phyloP scores from a whole-genome alignment of 345 rosid genomes.

The rapeseed (Brassica napus) region Da-Ae NC_063444.1:49903001-49903500 shows the following conservation, averaged over 20 bases:
- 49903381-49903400: background rate
- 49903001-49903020: too few species aligned
- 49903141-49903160: constrained; percentile 49
- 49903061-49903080: too few species aligned
- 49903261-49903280: background rate
- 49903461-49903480: constrained; percentile 69
- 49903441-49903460: constrained; percentile 82
- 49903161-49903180: constrained; percentile 76
- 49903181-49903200: constrained; percentile 70
- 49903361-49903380: too few species aligned
- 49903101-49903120: constrained; percentile 39
- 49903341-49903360: too few species aligned
- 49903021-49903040: too few species aligned
- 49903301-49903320: background rate
- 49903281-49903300: background rate
- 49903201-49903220: constrained; percentile 85
- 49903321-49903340: too few species aligned
- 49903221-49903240: background rate
- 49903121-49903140: constrained; percentile 38
- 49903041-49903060: too few species aligned
- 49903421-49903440: constrained; percentile 73
- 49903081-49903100: constrained; percentile 40
- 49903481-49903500: constrained; percentile 90
- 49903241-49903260: constrained; percentile 9
- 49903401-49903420: constrained; percentile 40